phyloP scores from a whole-genome alignment of 169 alveolate genomes.

The Eimeria zaria region DNA sequence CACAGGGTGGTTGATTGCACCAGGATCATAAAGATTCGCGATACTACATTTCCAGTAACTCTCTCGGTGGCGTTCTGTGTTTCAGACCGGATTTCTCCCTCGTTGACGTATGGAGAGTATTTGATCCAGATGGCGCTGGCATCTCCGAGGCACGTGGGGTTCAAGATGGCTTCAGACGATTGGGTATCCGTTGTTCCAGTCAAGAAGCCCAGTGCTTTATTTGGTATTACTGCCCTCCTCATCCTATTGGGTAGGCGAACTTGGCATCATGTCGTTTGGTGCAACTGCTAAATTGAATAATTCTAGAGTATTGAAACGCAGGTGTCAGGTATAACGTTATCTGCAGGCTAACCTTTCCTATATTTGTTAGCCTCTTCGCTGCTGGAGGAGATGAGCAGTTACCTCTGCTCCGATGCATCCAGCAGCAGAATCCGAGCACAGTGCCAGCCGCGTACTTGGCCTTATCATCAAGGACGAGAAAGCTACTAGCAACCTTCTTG shows the following conservation, averaged over 20 bases:
- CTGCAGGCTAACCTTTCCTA: constrained; percentile 60
- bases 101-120: constrained; percentile 72
- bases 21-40: not conserved
- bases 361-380: constrained; percentile 66
- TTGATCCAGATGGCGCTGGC: constrained; percentile 69
- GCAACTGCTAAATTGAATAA: not conserved
- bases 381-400: constrained; percentile 71
- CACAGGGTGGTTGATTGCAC: not conserved
- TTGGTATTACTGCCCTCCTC: constrained; percentile 74
- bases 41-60: not conserved
- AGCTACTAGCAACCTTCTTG: constrained; percentile 53
- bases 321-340: not conserved
- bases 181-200: constrained; percentile 68
- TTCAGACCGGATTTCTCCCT: constrained; percentile 68
- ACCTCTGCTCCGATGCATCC: constrained; percentile 66
- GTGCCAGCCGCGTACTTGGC: constrained; percentile 79
- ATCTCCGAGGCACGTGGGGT: constrained; percentile 64
- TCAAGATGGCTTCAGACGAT: constrained; percentile 57
- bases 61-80: not conserved
- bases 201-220: constrained; percentile 72
- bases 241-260: constrained; percentile 34
- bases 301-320: not conserved
- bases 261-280: not conserved
- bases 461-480: constrained; percentile 57
- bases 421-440: constrained; percentile 66